phyloP scores from a whole-genome alignment of 2,329 filamentous ascomycete species.

The Paraphaeosphaeria sporulosa region DNA sequence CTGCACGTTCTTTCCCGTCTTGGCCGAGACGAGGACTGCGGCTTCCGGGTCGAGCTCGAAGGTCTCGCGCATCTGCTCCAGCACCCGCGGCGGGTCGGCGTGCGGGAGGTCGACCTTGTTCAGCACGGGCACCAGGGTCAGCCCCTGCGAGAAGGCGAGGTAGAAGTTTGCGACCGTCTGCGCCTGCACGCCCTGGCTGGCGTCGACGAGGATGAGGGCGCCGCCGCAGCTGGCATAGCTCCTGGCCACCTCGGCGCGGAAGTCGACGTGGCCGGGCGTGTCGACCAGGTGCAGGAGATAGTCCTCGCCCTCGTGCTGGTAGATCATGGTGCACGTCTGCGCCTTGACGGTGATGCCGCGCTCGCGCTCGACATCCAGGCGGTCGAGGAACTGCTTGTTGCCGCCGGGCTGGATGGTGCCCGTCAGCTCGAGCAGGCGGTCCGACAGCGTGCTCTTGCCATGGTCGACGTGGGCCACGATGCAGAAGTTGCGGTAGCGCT shows the following conservation, averaged over 20 bases:
- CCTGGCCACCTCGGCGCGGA: constrained; percentile 92
- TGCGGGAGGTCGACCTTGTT: constrained; percentile 96
- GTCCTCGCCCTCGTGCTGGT: constrained; percentile 83
- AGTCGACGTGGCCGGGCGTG: constrained; percentile 97
- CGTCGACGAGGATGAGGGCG: constrained; percentile 90
- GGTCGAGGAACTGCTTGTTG: constrained; percentile 97
- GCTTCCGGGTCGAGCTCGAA: constrained; percentile 86
- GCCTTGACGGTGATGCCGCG: constrained; percentile 98
- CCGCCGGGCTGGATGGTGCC: constrained; percentile 85
- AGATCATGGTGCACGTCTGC: constrained; percentile 98
- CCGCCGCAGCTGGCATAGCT: constrained; percentile 97
- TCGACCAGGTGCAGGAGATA: constrained; percentile 96
- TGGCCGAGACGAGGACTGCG: constrained; percentile 84
- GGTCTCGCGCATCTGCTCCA: constrained; percentile 83
- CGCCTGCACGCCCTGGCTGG: constrained; percentile 94
- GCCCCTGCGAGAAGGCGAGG: constrained; percentile 89
- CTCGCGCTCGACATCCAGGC: constrained; percentile 94
- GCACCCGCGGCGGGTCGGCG: constrained; percentile 83
- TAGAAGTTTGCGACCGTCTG: constrained; percentile 99
- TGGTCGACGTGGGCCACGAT: constrained; percentile 99
- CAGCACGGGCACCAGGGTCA: constrained; percentile 87
- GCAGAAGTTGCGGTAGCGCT: constrained; percentile 91
- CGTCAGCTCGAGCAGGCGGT: constrained; percentile 90
- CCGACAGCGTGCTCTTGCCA: constrained; percentile 95
- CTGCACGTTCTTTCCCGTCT: constrained; percentile 88